These are phyloP conservation scores for Tolypocladium tundrense DNA, from an alignment of 2,329 filamentous ascomycete genomes.

Conservation along the genomic window DNA sequence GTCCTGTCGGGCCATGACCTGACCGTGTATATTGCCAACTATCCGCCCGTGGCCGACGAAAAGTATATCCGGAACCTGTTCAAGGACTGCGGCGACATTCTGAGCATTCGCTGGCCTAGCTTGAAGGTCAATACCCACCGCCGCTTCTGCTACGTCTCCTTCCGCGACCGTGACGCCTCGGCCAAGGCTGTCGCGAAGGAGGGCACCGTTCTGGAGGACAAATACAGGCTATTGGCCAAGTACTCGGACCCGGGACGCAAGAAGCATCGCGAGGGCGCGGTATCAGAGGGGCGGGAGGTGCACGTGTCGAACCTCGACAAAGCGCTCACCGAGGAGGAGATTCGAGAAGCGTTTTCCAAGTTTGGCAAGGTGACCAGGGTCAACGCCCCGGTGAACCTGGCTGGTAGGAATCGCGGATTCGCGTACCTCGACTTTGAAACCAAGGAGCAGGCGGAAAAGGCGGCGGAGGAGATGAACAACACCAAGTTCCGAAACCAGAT, in stretches of 20 bases:
- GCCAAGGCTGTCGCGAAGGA: constrained; percentile 63
- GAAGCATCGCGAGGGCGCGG: constrained; percentile 68
- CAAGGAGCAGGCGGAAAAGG: constrained; percentile 56
- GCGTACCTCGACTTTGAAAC: constrained; percentile 70
- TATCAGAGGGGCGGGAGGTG: constrained; percentile 80
- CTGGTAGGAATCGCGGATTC: constrained; percentile 63
- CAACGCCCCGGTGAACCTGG: constrained; percentile 57
- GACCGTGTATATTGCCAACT: constrained; percentile 87
- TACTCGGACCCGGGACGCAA: constrained; percentile 75
- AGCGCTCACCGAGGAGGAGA: constrained; percentile 52
- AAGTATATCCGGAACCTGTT: constrained; percentile 59
- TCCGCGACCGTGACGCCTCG: constrained; percentile 58
- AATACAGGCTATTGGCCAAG: constrained; percentile 62
- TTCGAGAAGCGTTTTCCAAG: constrained; percentile 61
- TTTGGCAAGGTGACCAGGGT: constrained; percentile 67
- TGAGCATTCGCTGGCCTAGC: constrained; percentile 82
- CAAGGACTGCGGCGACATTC: constrained; percentile 65
- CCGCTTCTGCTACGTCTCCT: constrained; percentile 95
- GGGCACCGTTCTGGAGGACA: constrained; percentile 56
- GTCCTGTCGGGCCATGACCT: constrained; percentile 67
- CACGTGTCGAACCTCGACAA: constrained; percentile 63
- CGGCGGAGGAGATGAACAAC: constrained; percentile 59
- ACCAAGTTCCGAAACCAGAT: constrained; percentile 58
- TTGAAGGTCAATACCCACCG: constrained; percentile 81
- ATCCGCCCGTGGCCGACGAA: constrained; percentile 67